Base-by-base conservation (phyloP, 768 basidiomycete genomes). In the Termitomyces sp. region DNA sequence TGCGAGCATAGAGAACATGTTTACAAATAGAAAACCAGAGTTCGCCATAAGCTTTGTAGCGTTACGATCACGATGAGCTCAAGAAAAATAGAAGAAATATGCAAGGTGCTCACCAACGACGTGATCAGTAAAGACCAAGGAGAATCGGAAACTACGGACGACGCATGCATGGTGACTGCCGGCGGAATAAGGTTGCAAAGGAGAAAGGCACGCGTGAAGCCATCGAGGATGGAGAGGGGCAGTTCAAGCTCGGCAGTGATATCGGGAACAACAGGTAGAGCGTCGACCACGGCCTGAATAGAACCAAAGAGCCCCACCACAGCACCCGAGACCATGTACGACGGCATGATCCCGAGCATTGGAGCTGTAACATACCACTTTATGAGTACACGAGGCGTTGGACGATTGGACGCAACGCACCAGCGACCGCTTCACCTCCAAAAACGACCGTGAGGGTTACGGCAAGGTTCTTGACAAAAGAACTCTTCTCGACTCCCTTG, bases 141-240 rank as follows among this genome's bases (percentile, higher is more conserved):
- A 1, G 90, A 92, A 26, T 72, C 69, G 5, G 85, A 74, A 24
- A 93, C 74, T 2, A 68, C 63, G 2, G 79, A 67, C 3, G 77
- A 77, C 0, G 80, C 46, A 61, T 86, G 82, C 13, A 76, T 66
- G 28, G 79, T 77, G 7, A 93, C 84, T 51, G 82, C 67, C 11
- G 89, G 85, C 5, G 92, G 86, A 38, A 92, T 84, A 61, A 92
- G 79, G 62, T 83, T 81, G 67, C 91, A 93, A 1, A 94, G 74
- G 28, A 96, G 80, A 60, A 86, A 79, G 4, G 91, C 83, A 71
- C 92, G 88, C 43, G 86, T 84, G 60, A 93, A 80, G 10, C 85
- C 92, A 67, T 96, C 93, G 5, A 93, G 62, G 45, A 92, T 56
- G 1, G 91, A 75, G 11, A 94, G 70, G 1, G 88, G 88, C 11